Percentiles rank a stretch among this genome's conserved stretches.
phyloP scores from a whole-genome alignment of 2,329 filamentous ascomycete genomes.

The Alternaria tenuissima region DNA sequence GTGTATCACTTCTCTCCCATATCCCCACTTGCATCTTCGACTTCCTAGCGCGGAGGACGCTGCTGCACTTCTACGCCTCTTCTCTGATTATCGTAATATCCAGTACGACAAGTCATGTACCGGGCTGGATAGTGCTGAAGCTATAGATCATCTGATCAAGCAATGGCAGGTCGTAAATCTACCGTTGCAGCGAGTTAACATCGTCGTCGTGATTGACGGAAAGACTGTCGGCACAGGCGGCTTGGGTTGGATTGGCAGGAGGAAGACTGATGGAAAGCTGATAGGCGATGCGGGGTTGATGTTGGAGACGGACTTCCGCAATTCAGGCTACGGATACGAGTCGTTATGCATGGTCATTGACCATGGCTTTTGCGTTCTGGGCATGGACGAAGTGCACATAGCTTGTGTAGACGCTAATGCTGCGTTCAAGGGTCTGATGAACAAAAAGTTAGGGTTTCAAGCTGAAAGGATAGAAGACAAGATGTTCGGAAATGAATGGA shows the following conservation, averaged over 20 bases:
- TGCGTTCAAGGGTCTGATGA: slow-evolving; percentile 6
- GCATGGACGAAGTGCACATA: slow-evolving; percentile 2
- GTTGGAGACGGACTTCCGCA: neutral
- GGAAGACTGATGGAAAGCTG: slow-evolving; percentile 1
- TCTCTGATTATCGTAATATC: neutral
- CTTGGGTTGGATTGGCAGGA: slow-evolving; percentile 1
- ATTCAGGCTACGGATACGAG: slow-evolving; percentile 1
- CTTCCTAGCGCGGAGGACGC: neutral
- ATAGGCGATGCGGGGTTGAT: slow-evolving; percentile 5
- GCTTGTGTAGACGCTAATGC: slow-evolving; percentile 1
- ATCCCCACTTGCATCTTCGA: neutral
- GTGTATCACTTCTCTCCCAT: neutral
- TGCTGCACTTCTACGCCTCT: neutral
- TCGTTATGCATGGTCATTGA: slow-evolving; percentile 5
- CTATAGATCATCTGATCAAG: neutral
- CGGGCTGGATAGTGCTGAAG: neutral
- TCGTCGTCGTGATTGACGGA: neutral
- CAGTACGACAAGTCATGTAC: neutral
- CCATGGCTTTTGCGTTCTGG: slow-evolving; percentile 5
- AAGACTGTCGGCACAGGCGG: neutral
- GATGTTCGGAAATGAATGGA: neutral
- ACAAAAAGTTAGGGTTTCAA: neutral
- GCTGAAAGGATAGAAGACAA: neutral
- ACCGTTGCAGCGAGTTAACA: neutral
- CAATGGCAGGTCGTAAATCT: neutral